Conservation (phyloP, 1,284 basidiomycete species). For the Vanrija humicola region DNA sequence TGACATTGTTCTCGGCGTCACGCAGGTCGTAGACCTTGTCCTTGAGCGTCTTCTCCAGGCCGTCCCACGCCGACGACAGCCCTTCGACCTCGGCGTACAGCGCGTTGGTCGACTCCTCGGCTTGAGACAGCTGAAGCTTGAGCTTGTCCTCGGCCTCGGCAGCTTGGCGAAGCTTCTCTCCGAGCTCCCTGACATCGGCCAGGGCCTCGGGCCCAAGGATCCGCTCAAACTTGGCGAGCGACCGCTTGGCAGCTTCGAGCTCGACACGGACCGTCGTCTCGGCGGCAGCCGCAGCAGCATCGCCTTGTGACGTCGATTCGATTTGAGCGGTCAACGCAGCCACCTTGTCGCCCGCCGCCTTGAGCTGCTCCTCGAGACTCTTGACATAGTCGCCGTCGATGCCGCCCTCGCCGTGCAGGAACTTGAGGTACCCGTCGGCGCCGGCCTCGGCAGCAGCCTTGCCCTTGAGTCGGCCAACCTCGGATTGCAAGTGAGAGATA, state of each 20-base stretch:
- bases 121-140: constrained; percentile 50
- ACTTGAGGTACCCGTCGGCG: constrained; percentile 67
- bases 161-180: constrained; percentile 59
- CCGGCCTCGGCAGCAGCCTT: constrained; percentile 70
- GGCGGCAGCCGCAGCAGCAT: constrained; percentile 15
- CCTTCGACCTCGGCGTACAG: constrained; percentile 82
- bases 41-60: constrained; percentile 75
- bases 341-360: constrained; percentile 40
- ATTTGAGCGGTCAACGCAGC: constrained; percentile 22
- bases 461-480: constrained; percentile 70
- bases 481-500: constrained; percentile 66
- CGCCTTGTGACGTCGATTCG: constrained; percentile 16
- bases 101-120: constrained; percentile 59
- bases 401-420: constrained; percentile 60
- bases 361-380: constrained; percentile 58
- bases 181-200: constrained; percentile 55
- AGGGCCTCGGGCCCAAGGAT: constrained; percentile 57
- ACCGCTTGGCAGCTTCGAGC: constrained; percentile 41
- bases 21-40: constrained; percentile 79
- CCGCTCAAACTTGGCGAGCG: constrained; percentile 59
- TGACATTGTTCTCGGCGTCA: constrained; percentile 69
- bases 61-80: constrained; percentile 80
- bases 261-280: constrained; percentile 23
- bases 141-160: constrained; percentile 62
- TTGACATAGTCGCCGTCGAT: constrained; percentile 63